Evolutionary conservation across 2,329 filamentous ascomycete species (phyloP).

Genomic region (Aureobasidium sp.): DNA sequence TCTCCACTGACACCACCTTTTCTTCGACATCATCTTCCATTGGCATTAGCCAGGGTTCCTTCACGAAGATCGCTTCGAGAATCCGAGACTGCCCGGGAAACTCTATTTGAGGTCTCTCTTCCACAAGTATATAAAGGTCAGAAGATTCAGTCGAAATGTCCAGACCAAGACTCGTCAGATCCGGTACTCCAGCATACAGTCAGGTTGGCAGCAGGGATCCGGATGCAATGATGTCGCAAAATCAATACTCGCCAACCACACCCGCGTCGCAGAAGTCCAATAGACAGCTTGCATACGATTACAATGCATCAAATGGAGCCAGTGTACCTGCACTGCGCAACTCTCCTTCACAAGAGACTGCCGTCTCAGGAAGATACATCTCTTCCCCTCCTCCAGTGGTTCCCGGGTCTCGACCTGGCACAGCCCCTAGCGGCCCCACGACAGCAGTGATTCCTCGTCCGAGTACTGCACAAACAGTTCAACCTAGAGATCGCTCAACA

Average conservation of each 20-base stretch:
- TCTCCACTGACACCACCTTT: background rate
- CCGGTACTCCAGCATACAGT: background rate
- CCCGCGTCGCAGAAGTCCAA: slow-evolving; percentile 8
- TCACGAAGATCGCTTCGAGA: background rate
- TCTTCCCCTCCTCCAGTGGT: background rate
- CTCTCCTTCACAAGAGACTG: slow-evolving; percentile 1
- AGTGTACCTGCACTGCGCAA: background rate
- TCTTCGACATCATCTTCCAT: too few species aligned
- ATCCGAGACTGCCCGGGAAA: background rate
- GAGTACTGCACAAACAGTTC: background rate
- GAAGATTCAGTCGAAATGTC: background rate
- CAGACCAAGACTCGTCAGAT: slow-evolving; percentile 8
- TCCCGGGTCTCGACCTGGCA: background rate
- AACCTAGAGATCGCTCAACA: background rate
- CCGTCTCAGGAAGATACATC: background rate
- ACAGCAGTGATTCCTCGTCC: slow-evolving; percentile 1
- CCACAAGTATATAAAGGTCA: background rate
- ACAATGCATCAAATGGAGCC: background rate
- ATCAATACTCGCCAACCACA: background rate
- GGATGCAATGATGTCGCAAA: background rate
- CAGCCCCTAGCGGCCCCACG: background rate
- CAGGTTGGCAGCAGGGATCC: slow-evolving; percentile 3
- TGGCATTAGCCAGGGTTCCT: background rate
- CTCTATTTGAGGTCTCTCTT: background rate
- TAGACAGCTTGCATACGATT: background rate